Percentiles rank a stretch among this genome's conserved stretches.
phyloP scores from a whole-genome alignment of 352 stramenopile genomes.

The Phytophthora foliorum region DNA sequence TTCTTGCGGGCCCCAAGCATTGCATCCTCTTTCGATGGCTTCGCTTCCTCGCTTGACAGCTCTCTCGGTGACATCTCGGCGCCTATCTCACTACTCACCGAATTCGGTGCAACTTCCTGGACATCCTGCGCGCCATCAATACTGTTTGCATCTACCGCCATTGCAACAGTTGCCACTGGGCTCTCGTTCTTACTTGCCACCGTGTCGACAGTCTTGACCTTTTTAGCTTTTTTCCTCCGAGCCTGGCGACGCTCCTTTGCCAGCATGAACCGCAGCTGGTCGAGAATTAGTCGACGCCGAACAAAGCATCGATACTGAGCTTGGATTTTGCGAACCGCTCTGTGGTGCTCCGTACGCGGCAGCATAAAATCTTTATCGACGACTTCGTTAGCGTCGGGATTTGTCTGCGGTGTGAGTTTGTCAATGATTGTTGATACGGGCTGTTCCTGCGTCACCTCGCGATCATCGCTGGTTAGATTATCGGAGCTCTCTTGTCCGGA shows the following conservation, averaged over 20 bases:
- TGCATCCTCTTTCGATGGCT: background rate
- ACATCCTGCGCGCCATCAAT: conserved; percentile 5
- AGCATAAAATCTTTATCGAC: background rate
- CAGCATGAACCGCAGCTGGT: conserved; percentile 55
- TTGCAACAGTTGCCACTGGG: background rate
- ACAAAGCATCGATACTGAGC: conserved; percentile 50
- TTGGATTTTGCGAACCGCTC: conserved; percentile 39
- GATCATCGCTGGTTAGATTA: background rate
- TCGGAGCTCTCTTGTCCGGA: background rate
- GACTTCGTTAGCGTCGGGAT: conserved; percentile 2
- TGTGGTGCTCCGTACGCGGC: background rate
- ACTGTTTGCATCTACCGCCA: background rate
- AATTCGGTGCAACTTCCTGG: conserved; percentile 13
- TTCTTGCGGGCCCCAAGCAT: conserved; percentile 12
- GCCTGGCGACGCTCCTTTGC: conserved; percentile 42
- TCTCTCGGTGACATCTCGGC: background rate
- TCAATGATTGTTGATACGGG: background rate
- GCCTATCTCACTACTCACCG: conserved; percentile 7
- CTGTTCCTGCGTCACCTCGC: background rate
- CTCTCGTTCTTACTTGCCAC: background rate
- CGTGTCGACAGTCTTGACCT: conserved; percentile 6
- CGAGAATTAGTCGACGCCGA: conserved; percentile 39
- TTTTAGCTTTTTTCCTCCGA: conserved; percentile 33
- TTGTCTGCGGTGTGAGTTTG: background rate
- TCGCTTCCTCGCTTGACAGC: background rate